Evolutionary conservation across 2,329 filamentous ascomycete genomes (phyloP).

Genomic region (Nemania bipapillata): DNA sequence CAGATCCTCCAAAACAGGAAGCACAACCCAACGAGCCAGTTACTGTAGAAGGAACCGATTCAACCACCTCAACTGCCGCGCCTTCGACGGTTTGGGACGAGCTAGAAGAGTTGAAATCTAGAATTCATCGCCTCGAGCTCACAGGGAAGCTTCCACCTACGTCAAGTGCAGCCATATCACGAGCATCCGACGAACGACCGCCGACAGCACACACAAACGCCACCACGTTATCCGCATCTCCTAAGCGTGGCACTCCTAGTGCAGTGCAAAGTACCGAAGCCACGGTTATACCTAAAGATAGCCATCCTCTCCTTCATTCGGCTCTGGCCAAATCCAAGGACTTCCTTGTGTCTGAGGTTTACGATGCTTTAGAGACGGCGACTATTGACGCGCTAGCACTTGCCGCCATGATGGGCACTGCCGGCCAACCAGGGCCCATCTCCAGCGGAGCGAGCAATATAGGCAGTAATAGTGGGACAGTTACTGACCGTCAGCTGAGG

Average conservation of each 20-base stretch:
- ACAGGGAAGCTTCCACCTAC: slow-evolving; percentile 87
- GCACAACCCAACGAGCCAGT: slow-evolving; percentile 54
- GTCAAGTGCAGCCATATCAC: slow-evolving; percentile 81
- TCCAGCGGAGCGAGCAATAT: slow-evolving; percentile 73
- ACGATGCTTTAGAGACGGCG: slow-evolving; percentile 80
- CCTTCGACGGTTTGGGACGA: slow-evolving; percentile 98
- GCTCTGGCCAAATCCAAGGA: slow-evolving; percentile 82
- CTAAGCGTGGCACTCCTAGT: slow-evolving; percentile 73
- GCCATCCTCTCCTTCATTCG: slow-evolving; percentile 81
- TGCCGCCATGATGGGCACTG: slow-evolving; percentile 78
- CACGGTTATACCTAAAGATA: slow-evolving; percentile 62
- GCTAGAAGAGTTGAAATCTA: slow-evolving; percentile 91
- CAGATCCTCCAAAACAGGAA: slow-evolving; percentile 54
- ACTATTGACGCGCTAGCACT: slow-evolving; percentile 83
- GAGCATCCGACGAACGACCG: slow-evolving; percentile 81
- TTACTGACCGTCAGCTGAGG: slow-evolving; percentile 84
- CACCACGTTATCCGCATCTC: slow-evolving; percentile 90
- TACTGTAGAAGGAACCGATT: slow-evolving; percentile 78
- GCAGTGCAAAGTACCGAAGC: slow-evolving; percentile 59
- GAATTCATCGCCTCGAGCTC: slow-evolving; percentile 88
- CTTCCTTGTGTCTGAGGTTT: slow-evolving; percentile 76
- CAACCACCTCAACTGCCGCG: slow-evolving; percentile 85
- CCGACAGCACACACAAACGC: slow-evolving; percentile 85
- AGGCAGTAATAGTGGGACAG: slow-evolving; percentile 58
- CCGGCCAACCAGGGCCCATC: slow-evolving; percentile 74